Conservation (phyloP, 1,139 yeast genomes). For the Chernovozyma sophiae-reginae region DNA sequence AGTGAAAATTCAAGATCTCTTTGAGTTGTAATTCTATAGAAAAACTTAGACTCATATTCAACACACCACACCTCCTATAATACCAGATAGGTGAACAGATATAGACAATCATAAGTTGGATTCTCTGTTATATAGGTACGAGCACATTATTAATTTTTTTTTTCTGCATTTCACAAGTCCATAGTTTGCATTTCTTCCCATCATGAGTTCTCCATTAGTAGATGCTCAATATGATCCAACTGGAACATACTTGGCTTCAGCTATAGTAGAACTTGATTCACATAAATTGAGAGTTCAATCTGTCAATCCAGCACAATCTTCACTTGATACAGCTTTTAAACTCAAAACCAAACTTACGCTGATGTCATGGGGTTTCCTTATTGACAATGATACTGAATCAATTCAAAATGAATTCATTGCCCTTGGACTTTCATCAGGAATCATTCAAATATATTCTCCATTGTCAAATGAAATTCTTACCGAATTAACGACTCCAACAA, state of each 20-base stretch:
- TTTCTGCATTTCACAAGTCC: no score
- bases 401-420: conserved; percentile 45
- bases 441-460: conserved; percentile 65
- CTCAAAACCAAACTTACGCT: conserved; percentile 10
- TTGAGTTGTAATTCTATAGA: no score
- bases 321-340: conserved; percentile 39
- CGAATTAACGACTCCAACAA: conserved; percentile 49
- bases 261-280: conserved; percentile 65
- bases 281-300: conserved; percentile 70
- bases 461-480: conserved; percentile 51
- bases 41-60: no score
- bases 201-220: conserved; percentile 21
- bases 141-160: no score
- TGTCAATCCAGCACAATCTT: conserved; percentile 31
- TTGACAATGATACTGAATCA: neutral
- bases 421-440: conserved; percentile 65
- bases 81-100: no score
- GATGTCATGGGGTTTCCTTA: conserved; percentile 7
- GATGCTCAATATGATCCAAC: conserved; percentile 49
- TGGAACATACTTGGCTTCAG: conserved; percentile 62
- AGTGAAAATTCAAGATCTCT: no score
- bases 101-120: no score
- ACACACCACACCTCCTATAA: no score
- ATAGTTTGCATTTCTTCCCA: no score
- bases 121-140: no score